phyloP scores from a whole-genome alignment of 345 rosid species.

The Acer yangbiense region DNA sequence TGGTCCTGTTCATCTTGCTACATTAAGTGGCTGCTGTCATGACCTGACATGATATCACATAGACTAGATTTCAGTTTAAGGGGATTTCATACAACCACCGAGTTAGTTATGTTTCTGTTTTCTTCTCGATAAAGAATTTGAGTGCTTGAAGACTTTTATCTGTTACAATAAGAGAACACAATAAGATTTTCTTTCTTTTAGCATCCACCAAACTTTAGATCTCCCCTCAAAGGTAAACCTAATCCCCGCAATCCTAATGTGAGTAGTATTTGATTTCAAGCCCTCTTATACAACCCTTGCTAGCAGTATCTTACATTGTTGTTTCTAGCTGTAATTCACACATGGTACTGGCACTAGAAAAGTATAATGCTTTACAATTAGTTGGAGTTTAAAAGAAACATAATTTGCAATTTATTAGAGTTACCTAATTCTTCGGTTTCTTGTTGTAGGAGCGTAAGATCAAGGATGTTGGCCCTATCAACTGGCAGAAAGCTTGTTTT shows the following conservation, averaged over 20 bases:
- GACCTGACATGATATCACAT: background rate
- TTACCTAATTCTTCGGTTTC: conserved; percentile 12
- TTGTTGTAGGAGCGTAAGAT: conserved; percentile 71
- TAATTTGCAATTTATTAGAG: background rate
- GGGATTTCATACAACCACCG: background rate
- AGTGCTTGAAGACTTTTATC: background rate
- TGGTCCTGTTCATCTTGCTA: background rate
- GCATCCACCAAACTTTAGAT: background rate
- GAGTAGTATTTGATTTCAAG: no score
- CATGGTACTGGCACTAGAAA: no score
- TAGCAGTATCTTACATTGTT: background rate
- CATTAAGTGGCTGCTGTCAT: background rate
- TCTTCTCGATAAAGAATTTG: background rate
- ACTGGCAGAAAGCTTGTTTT: conserved; percentile 87
- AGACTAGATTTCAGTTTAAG: background rate
- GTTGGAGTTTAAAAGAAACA: background rate
- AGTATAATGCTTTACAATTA: background rate
- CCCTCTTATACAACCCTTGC: background rate
- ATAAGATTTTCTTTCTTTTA: background rate
- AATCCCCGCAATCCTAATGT: no score
- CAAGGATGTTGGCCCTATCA: conserved; percentile 63
- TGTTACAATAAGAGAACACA: background rate
- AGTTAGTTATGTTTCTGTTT: background rate
- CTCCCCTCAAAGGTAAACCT: background rate
- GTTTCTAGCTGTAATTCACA: background rate